Percentiles rank a stretch among this genome's conserved stretches.
Conservation (phyloP, 108 stramenopile species). For the Skeletonema grethae region DNA sequence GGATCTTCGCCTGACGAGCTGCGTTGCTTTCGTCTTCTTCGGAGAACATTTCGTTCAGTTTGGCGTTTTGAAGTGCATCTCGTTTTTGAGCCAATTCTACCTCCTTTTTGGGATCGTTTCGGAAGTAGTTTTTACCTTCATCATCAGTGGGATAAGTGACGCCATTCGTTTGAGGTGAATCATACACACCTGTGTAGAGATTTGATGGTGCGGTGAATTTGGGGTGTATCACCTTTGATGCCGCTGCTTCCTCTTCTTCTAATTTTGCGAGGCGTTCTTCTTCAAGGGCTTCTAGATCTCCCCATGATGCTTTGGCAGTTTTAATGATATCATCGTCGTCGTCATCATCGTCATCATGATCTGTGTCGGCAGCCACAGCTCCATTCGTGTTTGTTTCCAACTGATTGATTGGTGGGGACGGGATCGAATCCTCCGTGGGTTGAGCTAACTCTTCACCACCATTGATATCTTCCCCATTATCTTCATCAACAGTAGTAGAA, state of each 20-base stretch:
- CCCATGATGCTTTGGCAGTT: background rate
- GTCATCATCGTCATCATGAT: constrained; percentile 6
- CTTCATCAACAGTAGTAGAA: background rate
- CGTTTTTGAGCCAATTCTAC: constrained; percentile 18
- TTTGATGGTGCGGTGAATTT: constrained; percentile 4
- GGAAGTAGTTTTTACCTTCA: constrained; percentile 12
- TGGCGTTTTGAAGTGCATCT: constrained; percentile 39
- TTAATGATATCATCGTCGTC: constrained; percentile 2
- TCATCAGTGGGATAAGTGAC: background rate
- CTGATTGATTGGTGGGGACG: no score
- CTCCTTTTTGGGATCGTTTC: constrained; percentile 21
- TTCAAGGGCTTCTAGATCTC: background rate
- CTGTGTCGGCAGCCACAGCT: background rate
- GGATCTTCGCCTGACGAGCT: constrained; percentile 40
- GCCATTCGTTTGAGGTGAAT: background rate
- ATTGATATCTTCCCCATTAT: background rate
- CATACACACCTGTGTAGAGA: constrained; percentile 24
- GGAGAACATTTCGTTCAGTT: constrained; percentile 42
- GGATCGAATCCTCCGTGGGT: no score
- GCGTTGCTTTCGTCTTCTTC: constrained; percentile 31
- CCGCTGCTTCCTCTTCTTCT: background rate
- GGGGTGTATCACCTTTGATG: background rate
- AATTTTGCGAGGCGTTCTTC: constrained; percentile 4
- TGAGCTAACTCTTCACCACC: no score
- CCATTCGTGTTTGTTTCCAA: background rate